These are phyloP conservation scores for Magnusiomyces paraingens DNA, from an alignment of 1,139 yeast genomes.

Conservation along the genomic window DNA sequence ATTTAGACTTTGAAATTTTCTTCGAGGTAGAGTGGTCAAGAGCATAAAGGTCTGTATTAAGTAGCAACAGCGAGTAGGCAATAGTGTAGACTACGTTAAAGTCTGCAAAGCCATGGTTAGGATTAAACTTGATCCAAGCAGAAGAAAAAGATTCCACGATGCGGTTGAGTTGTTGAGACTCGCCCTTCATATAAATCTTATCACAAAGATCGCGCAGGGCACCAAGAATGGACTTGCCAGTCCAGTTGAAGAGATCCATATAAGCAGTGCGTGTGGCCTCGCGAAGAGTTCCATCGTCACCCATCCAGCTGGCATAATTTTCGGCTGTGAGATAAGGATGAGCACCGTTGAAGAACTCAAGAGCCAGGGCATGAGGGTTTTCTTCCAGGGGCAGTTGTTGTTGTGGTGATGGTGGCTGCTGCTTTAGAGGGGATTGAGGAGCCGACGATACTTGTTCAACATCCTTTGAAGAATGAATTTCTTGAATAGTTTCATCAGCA, in stretches of 20 bases:
- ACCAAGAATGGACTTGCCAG: conserved; percentile 33
- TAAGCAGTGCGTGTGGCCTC: conserved; percentile 24
- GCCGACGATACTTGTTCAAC: too few species aligned
- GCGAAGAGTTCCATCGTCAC: conserved; percentile 23
- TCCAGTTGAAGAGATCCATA: conserved; percentile 30
- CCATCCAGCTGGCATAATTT: conserved; percentile 30
- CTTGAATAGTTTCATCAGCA: too few species aligned
- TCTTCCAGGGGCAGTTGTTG: too few species aligned
- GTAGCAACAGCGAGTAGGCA: conserved; percentile 61
- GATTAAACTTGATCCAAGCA: conserved; percentile 54
- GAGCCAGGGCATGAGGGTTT: conserved; percentile 17
- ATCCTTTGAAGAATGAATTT: too few species aligned
- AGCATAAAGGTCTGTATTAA: conserved; percentile 44
- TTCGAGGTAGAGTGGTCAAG: conserved; percentile 30
- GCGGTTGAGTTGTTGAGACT: conserved; percentile 74
- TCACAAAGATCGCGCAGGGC: conserved; percentile 59
- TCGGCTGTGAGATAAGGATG: conserved; percentile 23
- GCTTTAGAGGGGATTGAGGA: too few species aligned
- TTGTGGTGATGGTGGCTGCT: too few species aligned
- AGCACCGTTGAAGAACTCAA: conserved; percentile 23
- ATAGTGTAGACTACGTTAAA: conserved; percentile 65
- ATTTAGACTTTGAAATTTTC: conserved; percentile 35
- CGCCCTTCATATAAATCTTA: conserved; percentile 67
- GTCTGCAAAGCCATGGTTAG: conserved; percentile 42
- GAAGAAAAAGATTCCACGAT: conserved; percentile 62